Base-by-base conservation (phyloP, 768 basidiomycete genomes). In the Gautieria morchelliformis region DNA sequence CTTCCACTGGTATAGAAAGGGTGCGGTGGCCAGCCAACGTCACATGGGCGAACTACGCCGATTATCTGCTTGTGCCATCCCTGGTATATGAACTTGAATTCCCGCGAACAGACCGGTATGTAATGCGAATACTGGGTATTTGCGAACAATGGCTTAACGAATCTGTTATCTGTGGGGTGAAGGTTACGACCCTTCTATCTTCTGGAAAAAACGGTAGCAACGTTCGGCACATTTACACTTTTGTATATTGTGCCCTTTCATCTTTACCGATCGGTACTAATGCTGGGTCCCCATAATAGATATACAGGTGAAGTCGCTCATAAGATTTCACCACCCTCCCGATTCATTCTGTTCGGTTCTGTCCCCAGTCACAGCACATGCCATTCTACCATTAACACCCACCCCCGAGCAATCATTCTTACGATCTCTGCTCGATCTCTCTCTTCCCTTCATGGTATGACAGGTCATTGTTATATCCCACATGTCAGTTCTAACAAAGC, bases 61-160 rank as follows among this genome's bases (percentile, higher is more conserved):
- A 86, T 40, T 99, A 94, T 70, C 82, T 90, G 71, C 72, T 94
- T 40, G 84, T 89, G 47, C 96, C 96, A 14, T 92, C 92, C 0
- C 77, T 99, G 44, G 93, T 97, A 7, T 99, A 99, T 66, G 93
- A 98, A 68, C 75, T 98, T 35, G 94, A 97, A 70, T 99, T 94
- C 69, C 95, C 95, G 10, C 75, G 95, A 52, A 97, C 95, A 10
- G 83, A 89, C 33, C 73, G 77, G 90, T 90, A 65, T 51, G 80
- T 71, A 10, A 14, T 45, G 35, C 35, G 35, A 9, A 27, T 27
- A 3, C n/a, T 15, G 42, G 19, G 1, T 44, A 44, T 3, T n/a
- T 14, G 27, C 27, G 8, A 17, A 44, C 20, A 22, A 44, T n/a
- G 2, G 2, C 42, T 22, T 5, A 27, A 27, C 5, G 4, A 22